Evolutionary conservation across 2,329 filamentous ascomycete genomes (phyloP), one percentile per base, ranked within the genome.

Genomic region (Coniochaeta hoffmannii): DNA sequence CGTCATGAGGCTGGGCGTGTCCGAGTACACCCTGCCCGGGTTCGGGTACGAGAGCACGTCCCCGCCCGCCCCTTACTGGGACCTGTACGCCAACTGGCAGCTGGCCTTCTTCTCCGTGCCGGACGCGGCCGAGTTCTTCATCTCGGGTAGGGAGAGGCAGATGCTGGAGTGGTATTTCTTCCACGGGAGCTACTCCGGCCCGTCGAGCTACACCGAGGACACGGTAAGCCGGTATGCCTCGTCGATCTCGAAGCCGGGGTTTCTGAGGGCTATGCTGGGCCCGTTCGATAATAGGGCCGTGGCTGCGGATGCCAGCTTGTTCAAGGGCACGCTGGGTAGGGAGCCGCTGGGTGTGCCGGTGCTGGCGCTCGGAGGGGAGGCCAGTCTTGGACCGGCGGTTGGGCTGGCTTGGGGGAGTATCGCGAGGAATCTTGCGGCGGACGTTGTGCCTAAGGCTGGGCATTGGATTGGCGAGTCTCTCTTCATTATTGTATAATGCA

Each of bases 81-180:
- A 74, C 32, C 60, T 75, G 0, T 77, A 76, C 59, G 62, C 65
- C 34, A 73, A 73, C 53, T 71, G 67, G 65, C 71, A 74, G 53
- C 62, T 74, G 1, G 72, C 73, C 0, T 75, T 78, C 62, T 78
- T 79, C 62, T 66, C 69, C 26, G 70, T 78, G 9, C 68, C 76
- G 0, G 76, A 78, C 24, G 64, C 73, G 2, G 76, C 76, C 0
- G 69, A 75, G 54, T 77, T 73, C 55, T 71, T 78, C 55, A 73
- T 78, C 56, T 61, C 61, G 0, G 74, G 71, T 0, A 66, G 68
- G 1, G 75, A 77, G 59, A 71, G 64, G 56, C 64, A 74, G 56
- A 71, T 77, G 58, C 61, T 77, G 1, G 59, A 68, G 15, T 76
- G 74, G 75, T 77, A 76, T 52, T 77, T 77, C 55, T 77, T 65